These are phyloP conservation scores for Pelargonium citronellum DNA, from an alignment of 441 rosid species.

Conservation along the genomic window DNA sequence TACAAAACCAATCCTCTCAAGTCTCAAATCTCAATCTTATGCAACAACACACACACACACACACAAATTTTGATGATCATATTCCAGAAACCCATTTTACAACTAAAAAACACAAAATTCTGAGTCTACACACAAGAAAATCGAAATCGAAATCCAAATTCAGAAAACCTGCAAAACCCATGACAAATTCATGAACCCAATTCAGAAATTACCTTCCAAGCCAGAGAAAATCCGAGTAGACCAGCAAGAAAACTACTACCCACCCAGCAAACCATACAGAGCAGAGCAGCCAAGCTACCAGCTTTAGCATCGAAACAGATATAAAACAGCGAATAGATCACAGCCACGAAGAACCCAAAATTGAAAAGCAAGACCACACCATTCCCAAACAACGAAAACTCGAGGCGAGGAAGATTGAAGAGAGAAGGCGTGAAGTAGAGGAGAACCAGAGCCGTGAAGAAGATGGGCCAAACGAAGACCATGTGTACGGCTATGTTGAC, in stretches of 20 bases:
- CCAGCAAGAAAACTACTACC: slow-evolving; percentile 34
- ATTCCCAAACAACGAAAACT: slow-evolving; percentile 30
- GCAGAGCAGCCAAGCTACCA: slow-evolving; percentile 52
- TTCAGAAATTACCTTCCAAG: slow-evolving; percentile 46
- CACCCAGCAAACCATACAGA: slow-evolving; percentile 44
- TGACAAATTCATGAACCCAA: not conserved
- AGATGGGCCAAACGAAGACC: slow-evolving; percentile 59
- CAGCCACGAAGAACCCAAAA: slow-evolving; percentile 41
- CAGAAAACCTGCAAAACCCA: not conserved
- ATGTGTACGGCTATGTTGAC: slow-evolving; percentile 44
- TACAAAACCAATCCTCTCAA: not conserved
- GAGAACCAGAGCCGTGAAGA: slow-evolving; percentile 43
- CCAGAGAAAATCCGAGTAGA: slow-evolving; percentile 46
- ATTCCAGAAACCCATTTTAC: not conserved
- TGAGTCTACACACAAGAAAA: not conserved
- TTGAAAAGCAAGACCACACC: slow-evolving; percentile 35
- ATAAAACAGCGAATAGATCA: slow-evolving; percentile 41
- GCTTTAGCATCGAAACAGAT: slow-evolving; percentile 44
- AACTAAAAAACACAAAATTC: not conserved
- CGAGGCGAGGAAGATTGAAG: slow-evolving; percentile 25
- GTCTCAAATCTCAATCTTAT: not conserved
- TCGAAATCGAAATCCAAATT: not conserved
- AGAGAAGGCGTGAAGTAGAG: slow-evolving; percentile 47
- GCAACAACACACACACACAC: too few relatives aligned
- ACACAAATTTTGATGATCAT: not conserved